Evolutionary conservation across 345 rosid genomes (phyloP), one percentile per base, ranked within the genome.

Genomic region (Litchi chinensis): DNA sequence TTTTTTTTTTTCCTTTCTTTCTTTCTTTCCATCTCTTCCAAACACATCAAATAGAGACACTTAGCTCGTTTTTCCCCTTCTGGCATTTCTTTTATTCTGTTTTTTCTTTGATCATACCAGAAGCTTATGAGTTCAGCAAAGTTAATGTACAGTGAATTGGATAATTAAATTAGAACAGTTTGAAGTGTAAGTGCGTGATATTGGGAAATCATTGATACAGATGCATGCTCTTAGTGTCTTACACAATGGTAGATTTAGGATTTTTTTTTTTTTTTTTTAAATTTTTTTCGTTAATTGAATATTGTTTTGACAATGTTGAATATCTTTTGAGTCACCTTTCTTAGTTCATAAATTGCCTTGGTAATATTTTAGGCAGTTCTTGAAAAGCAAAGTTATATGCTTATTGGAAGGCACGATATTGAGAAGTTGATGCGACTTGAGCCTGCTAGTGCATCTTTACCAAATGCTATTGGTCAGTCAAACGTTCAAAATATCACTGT

Each of bases 371-470:
- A 97, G 99, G 98, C 99, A 74, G 98, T 97, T 86, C 93, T 97
- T 76, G 98, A 97, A 88, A 97, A 94, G 88, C 98, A 89, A 81
- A 97, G 98, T 85, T 94, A 94, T 86, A 94, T 90, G 98, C 90
- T 97, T 79, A 94, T 97, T 76, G 99, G 98, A 81, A 89, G 99
- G 87, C 94, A 97, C 83, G 99, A 97, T 80, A 87, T 94, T 86
- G 99, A 97, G 85, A 97, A 86, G 86, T 84, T 97, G 91, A 93
- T 97, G 97, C 95, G 93, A 69, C 87, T 83, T 80, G 98, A 94
- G 79, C 91, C 91, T 1, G 91, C 95, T 19, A 93, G 98, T 82
- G 86, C 87, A 10, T 93, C 90, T 82, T 88, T 96, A 74, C 94
- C 97, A 24, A 86, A 82, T 85, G 78, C 84, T 54, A 79, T 76